Conservation (phyloP, 108 stramenopile genomes). For the Bacterosira constricta region DNA sequence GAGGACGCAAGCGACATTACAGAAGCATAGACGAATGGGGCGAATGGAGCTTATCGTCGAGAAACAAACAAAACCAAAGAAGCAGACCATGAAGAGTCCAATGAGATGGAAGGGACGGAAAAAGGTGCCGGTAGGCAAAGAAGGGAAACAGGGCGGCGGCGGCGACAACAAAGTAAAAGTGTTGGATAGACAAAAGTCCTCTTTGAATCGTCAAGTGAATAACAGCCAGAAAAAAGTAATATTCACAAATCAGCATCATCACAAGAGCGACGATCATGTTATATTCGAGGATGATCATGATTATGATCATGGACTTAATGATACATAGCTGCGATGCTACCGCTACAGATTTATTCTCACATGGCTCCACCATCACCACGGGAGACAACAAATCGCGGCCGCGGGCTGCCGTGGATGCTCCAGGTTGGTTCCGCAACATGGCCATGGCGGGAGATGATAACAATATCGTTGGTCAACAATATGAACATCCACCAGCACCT, state of each 20-base stretch:
- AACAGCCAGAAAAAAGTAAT: not conserved
- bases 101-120: not conserved
- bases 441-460: too few relatives aligned
- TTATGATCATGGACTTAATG: too few relatives aligned
- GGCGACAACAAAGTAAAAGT: too few relatives aligned
- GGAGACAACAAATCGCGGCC: not conserved
- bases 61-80: too few relatives aligned
- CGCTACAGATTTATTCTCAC: not conserved
- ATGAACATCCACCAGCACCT: not conserved
- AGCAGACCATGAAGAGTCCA: not conserved
- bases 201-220: too few relatives aligned
- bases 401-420: conserved; percentile 13
- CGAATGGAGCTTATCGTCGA: too few relatives aligned
- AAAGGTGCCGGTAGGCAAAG: not conserved
- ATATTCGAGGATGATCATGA: not conserved
- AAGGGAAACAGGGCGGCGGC: too few relatives aligned
- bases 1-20: too few relatives aligned
- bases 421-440: conserved; percentile 1
- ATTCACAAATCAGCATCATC: not conserved
- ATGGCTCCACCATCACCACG: not conserved
- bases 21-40: too few relatives aligned
- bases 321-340: not conserved
- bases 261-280: not conserved
- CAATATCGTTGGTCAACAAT: too few relatives aligned
- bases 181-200: too few relatives aligned